phyloP scores from a whole-genome alignment of 805 yeast genomes.

The Lipomyces yamadae region DNA sequence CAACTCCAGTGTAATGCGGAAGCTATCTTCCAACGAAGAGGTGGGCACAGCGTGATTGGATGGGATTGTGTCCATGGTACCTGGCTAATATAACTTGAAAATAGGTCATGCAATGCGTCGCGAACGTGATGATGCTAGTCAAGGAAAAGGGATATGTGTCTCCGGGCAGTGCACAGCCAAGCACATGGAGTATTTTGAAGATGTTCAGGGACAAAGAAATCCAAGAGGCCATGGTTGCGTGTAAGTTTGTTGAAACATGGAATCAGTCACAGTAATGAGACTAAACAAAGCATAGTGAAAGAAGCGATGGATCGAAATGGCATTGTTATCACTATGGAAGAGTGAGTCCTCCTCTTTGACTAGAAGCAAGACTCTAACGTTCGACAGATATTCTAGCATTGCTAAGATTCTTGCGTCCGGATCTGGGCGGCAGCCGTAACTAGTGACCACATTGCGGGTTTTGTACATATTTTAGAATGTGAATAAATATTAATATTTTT shows the following conservation, averaged over 20 bases:
- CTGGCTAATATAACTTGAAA: not conserved
- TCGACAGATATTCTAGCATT: not conserved
- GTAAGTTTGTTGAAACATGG: constrained; percentile 12
- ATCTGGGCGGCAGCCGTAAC: not conserved
- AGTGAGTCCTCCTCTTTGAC: constrained; percentile 13
- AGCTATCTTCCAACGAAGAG: constrained; percentile 25
- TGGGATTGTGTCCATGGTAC: not conserved
- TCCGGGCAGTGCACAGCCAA: constrained; percentile 12
- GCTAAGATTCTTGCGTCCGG: not conserved
- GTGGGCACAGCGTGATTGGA: constrained; percentile 2
- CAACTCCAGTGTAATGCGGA: constrained; percentile 29
- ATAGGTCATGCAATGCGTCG: constrained; percentile 28
- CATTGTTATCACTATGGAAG: constrained; percentile 23
- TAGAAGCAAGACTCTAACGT: not conserved
- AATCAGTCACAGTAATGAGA: not conserved
- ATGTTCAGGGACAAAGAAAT: constrained; percentile 28
- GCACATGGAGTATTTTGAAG: constrained; percentile 19
- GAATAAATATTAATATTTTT: not conserved
- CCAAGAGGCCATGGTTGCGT: constrained; percentile 21
- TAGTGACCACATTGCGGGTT: not conserved
- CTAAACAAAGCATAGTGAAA: constrained; percentile 10
- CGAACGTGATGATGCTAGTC: constrained; percentile 18
- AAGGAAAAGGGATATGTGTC: constrained; percentile 16
- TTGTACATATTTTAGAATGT: not conserved
- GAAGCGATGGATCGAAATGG: constrained; percentile 26